Base-by-base conservation (phyloP, 2,329 filamentous ascomycete genomes). In the Pestalotiopsis sp. region DNA sequence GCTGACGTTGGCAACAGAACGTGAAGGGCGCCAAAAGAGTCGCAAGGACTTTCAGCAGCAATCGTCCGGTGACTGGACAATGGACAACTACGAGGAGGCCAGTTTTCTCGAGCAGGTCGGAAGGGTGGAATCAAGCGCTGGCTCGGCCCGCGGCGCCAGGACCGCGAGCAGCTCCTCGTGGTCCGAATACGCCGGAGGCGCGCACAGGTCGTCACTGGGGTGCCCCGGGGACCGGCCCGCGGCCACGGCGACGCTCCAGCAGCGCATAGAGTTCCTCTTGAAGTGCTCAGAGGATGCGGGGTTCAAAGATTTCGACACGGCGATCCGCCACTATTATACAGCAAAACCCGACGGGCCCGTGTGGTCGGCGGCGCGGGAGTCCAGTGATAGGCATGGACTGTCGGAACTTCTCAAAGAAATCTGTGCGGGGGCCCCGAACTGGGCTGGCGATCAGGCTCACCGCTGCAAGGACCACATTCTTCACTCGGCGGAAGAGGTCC, bases 401-500 rank as follows among this genome's bases (percentile, higher is more conserved):
- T 59, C 57, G 20, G 57, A 59, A 27, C 57, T 59, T 5, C 57
- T 59, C 20, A 59, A 13, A 31, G 57, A 59, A 17, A 59, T 59
- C 3, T 59, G 57, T 59, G 57, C 57, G 31, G 57, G 57, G 57
- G 9, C 11, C 11, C 57, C 20, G 12, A 59, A 59, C 12, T 59
- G 57, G 57, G 57, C 23, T 6, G 57, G 57, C 23, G 57, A 31
- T n/a, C 57, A 59, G 12, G 57, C 57, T 27, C 57, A 36, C 12
- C 57, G 57, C 3, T 31, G 57, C 20, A 59, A 27, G 11, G 57
- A 59, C 2, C 57, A 59, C 20, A 27, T 59, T n/a, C 57, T 59
- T 27, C 57, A 59, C 57, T 59, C 57, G 57, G 57, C 57, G 2
- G 57, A 59, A 27, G 57, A 59, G 57, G 57, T 59, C 57, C 57